These are phyloP conservation scores for Alternaria postmessia DNA, from an alignment of 2,329 filamentous ascomycete species.

Conservation along the genomic window DNA sequence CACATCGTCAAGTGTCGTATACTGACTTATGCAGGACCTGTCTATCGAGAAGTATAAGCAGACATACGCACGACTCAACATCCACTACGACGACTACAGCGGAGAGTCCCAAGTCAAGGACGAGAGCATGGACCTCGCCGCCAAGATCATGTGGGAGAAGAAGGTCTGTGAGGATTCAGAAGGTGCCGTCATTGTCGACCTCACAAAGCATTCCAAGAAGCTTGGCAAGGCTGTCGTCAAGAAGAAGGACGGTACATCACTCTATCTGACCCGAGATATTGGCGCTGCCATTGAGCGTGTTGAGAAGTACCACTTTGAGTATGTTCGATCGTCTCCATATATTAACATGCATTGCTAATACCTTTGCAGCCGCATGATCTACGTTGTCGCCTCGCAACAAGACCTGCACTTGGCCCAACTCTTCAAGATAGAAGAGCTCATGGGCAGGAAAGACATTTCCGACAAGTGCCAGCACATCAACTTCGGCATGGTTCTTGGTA, in stretches of 20 bases:
- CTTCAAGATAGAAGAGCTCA: slow-evolving; percentile 70
- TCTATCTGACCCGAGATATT: slow-evolving; percentile 75
- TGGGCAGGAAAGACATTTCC: slow-evolving; percentile 67
- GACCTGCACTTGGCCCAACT: slow-evolving; percentile 71
- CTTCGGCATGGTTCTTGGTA: slow-evolving; percentile 71
- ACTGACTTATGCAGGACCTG: slow-evolving; percentile 54
- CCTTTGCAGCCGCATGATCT: slow-evolving; percentile 65
- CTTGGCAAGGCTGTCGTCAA: slow-evolving; percentile 72
- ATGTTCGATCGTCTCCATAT: slow-evolving; percentile 1
- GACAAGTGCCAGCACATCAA: slow-evolving; percentile 69
- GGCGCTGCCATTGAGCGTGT: slow-evolving; percentile 70
- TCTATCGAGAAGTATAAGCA: slow-evolving; percentile 71
- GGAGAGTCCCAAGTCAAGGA: slow-evolving; percentile 73
- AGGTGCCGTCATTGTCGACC: slow-evolving; percentile 73
- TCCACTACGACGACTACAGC: slow-evolving; percentile 71
- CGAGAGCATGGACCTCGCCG: slow-evolving; percentile 69
- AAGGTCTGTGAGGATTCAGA: slow-evolving; percentile 70
- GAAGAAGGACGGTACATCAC: slow-evolving; percentile 71
- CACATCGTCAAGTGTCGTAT: neutral
- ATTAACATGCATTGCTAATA: neutral
- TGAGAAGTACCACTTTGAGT: slow-evolving; percentile 68
- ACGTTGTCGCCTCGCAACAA: slow-evolving; percentile 71
- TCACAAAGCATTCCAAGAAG: slow-evolving; percentile 73
- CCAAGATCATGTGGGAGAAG: slow-evolving; percentile 65
- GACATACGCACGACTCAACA: slow-evolving; percentile 71